phyloP scores from a whole-genome alignment of 345 rosid species.

The Heritiera littoralis region DNA sequence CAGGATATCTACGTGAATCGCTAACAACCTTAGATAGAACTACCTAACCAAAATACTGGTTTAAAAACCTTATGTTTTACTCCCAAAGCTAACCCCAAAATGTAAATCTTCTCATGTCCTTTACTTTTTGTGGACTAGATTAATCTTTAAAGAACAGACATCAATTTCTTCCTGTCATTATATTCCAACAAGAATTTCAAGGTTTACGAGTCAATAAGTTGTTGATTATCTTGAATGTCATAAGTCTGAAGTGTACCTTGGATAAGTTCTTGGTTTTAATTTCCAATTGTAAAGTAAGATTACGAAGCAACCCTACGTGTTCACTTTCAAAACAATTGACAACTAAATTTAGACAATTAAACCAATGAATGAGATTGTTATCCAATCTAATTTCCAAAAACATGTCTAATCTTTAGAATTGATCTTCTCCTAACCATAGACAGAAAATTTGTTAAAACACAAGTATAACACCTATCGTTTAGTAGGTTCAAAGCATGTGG shows the following conservation, averaged over 20 bases:
- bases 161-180: not conserved
- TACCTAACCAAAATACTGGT: no score
- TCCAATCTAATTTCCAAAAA: not conserved
- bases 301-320: not conserved
- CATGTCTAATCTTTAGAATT: no score
- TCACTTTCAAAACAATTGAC: not conserved
- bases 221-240: not conserved
- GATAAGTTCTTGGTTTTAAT: not conserved
- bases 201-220: not conserved
- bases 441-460: no score
- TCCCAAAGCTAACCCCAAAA: not conserved
- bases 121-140: not conserved
- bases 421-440: no score
- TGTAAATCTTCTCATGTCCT: not conserved
- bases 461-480: no score
- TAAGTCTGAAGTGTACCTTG: not conserved
- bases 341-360: no score
- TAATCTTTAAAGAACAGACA: not conserved
- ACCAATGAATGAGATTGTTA: not conserved
- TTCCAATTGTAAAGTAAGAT: not conserved
- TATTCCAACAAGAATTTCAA: not conserved
- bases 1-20: no score
- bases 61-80: no score
- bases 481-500: no score
- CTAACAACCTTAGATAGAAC: no score